Base-by-base conservation (phyloP, 2,329 filamentous ascomycete genomes). In the Orbilia quercus region DNA sequence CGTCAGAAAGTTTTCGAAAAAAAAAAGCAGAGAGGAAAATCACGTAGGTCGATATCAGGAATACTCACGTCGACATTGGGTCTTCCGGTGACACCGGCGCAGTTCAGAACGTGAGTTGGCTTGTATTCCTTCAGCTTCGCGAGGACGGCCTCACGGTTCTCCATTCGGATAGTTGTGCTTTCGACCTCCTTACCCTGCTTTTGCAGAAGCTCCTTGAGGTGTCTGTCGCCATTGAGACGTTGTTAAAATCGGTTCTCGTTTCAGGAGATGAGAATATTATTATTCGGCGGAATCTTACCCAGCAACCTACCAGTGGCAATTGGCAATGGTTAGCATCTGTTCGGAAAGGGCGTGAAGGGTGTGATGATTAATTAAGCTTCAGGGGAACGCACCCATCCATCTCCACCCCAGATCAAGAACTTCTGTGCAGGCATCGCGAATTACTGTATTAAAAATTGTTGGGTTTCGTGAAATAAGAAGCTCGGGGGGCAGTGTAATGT, bases 91-190 rank as follows among this genome's bases (percentile, higher is more conserved):
- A 84, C 87, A 73, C 88, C 88, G 51, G 88, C 88, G 72, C 85
- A 86, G 80, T 89, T 89, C 55, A 90, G 81, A 64, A 90, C 87
- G 78, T 89, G 87, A 2, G 87, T 89, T 20, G 88, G 88, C 80
- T 85, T 85, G 79, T 88, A 81, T 55, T 81, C 82, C 53, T 87
- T 83, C 23, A 90, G 82, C 78, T 86, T 84, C 54, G 71, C 70
- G 50, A 85, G 79, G 64, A 89, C 87, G 60, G 81, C 81, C 77
- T 85, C 83, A 75, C 85, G 83, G 77, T 89, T 83, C 79, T 90
- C 86, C 87, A 89, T 89, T 77, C 87, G 87, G 59, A 88, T 82
- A 2, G 84, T 88, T 14, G 88, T 90, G 58, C 82, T 83, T 77
- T 83, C 80, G 44, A 89, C 87, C 62, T 87, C 83, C 81, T 89